Evolutionary conservation across 1,284 basidiomycete genomes (phyloP), one percentile per base, ranked within the genome.

Genomic region (Tremellales sp.): DNA sequence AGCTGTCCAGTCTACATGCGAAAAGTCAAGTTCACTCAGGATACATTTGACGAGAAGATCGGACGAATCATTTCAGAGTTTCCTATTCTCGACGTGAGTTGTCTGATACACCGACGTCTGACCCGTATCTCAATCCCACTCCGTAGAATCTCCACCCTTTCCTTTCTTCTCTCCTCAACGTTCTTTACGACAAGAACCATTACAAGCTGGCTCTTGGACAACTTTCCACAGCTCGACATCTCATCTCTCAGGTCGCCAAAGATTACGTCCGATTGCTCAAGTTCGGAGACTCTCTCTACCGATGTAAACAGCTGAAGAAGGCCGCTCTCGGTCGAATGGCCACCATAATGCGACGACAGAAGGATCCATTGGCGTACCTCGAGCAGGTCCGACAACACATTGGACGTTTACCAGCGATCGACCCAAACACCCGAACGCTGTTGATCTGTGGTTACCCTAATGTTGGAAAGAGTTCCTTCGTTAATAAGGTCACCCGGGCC

Each of bases 1-100:
- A 19, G 4, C 21, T 19, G 0, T 47, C 13, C 29, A 65, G 63
- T 97, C 72, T 97, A 98, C 75, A 97, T 97, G 94, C 84, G 93
- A 71, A 98, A 97, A 75, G 93, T 98, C 75, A 98, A 97, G 76
- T 98, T 97, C 74, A 95, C 93, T 1, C 93, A 97, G 73, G 92
- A 97, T 70, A 81, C 88, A 13, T 97, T 98, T 61, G 92, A 94
- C 59, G 94, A 98, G 75, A 97, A 97, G 73, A 81, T 99, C 28
- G 85, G 86, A 49, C 86, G 85, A 28, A 99, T 99, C 66, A 76
- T 99, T 60, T 81, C 82, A 38, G 94, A 98, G 71, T 99, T 99
- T 74, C 94, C 94, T 16, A 85, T 97, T 72, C 85, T 98, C 48
- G 93, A 98, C 74, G 90, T 92, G 63, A 61, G 73, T 65, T 16